Evolutionary conservation across 2,329 filamentous ascomycete species (phyloP).

Genomic region (Dactylellina leptospora): DNA sequence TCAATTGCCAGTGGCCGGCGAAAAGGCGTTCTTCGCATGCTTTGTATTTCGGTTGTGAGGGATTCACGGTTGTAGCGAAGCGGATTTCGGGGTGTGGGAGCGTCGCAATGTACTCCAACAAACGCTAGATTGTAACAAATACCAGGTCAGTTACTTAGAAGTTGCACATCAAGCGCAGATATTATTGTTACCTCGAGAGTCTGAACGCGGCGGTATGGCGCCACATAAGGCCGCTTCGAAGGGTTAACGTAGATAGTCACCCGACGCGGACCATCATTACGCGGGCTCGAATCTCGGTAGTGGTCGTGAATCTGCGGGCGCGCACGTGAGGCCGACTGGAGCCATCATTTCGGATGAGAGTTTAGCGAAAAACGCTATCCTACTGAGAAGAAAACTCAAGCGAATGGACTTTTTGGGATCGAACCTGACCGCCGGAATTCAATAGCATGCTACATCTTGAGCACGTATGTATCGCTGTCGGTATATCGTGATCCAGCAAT

Average conservation of each 20-base stretch:
- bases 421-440: constrained; percentile 22
- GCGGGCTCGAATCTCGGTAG: neutral
- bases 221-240: constrained; percentile 39
- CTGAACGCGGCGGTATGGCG: constrained; percentile 45
- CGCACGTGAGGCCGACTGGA: constrained; percentile 3
- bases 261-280: constrained; percentile 21
- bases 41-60: constrained; percentile 19
- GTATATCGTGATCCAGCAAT: constrained; percentile 35
- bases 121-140: no score
- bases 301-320: constrained; percentile 14
- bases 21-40: constrained; percentile 35
- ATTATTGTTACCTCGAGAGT: constrained; percentile 31
- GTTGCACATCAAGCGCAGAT: no score
- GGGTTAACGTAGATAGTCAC: constrained; percentile 39
- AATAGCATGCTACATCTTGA: constrained; percentile 36
- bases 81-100: constrained; percentile 44
- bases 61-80: constrained; percentile 27
- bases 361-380: no score
- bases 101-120: constrained; percentile 36
- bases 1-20: constrained; percentile 42
- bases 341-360: neutral
- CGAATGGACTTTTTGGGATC: neutral
- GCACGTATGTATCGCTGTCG: constrained; percentile 23
- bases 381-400: neutral
- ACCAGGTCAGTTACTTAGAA: no score